Percentiles rank a stretch among this genome's conserved stretches.
Evolutionary conservation across 192 early-diverging fungal genomes (phyloP).

Genomic region (Backusella sp.): DNA sequence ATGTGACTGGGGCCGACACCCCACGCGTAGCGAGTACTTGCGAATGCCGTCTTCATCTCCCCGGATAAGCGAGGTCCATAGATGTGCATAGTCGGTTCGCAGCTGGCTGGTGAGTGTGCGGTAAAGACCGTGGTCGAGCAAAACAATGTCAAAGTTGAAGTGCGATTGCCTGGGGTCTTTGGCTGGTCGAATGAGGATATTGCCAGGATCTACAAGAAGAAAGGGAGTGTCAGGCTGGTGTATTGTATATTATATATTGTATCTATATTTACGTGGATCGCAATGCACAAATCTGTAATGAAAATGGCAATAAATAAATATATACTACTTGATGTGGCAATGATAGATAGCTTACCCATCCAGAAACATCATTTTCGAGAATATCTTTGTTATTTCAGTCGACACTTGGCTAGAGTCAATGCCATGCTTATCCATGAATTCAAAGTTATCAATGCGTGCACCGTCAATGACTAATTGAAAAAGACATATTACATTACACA

Average conservation of each 20-base stretch:
- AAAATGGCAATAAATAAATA: not conserved
- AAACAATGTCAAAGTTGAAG: slow-evolving; percentile 85
- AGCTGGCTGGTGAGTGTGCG: slow-evolving; percentile 67
- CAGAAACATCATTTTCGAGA: slow-evolving; percentile 91
- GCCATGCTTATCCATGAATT: slow-evolving; percentile 61
- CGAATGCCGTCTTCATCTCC: slow-evolving; percentile 77
- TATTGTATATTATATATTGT: too few relatives aligned
- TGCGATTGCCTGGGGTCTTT: slow-evolving; percentile 37
- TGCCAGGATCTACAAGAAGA: slow-evolving; percentile 67
- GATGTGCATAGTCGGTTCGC: slow-evolving; percentile 81
- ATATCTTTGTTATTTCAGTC: slow-evolving; percentile 68
- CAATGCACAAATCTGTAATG: slow-evolving; percentile 72
- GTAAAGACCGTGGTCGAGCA: slow-evolving; percentile 91
- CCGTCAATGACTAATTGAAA: slow-evolving; percentile 48
- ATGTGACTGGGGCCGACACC: slow-evolving; percentile 75
- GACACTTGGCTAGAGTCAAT: slow-evolving; percentile 78
- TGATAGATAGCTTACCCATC: slow-evolving; percentile 50
- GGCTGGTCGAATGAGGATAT: slow-evolving; percentile 70
- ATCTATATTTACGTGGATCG: slow-evolving; percentile 67
- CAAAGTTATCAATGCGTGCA: slow-evolving; percentile 73
- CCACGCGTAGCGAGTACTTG: slow-evolving; percentile 57
- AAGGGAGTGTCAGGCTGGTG: not conserved
- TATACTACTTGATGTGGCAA: not conserved
- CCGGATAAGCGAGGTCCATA: slow-evolving; percentile 86
- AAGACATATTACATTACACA: not conserved